Conservation (phyloP, 169 alveolate genomes). For the Plasmodium coatneyi region DNA sequence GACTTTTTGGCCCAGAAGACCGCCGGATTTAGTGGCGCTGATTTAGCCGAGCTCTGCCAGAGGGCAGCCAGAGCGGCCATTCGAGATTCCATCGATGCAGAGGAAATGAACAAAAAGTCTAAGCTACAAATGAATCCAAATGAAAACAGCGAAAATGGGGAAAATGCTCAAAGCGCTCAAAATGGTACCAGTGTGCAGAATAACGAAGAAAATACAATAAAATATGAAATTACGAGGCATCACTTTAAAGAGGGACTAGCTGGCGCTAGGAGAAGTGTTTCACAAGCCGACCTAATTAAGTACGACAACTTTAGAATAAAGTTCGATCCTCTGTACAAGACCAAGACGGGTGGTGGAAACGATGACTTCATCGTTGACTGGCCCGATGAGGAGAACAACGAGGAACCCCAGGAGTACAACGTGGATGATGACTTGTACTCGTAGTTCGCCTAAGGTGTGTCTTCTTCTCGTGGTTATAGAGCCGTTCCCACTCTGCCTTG, state of each 20-base stretch:
- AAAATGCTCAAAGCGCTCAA: conserved; percentile 32
- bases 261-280: conserved; percentile 97
- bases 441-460: not conserved
- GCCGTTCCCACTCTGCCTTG: not conserved
- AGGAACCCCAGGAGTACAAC: conserved; percentile 65
- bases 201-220: conserved; percentile 90
- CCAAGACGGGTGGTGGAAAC: conserved; percentile 89
- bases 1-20: conserved; percentile 98
- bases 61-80: conserved; percentile 99
- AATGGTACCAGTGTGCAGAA: conserved; percentile 45
- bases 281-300: conserved; percentile 92
- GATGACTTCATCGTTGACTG: conserved; percentile 93
- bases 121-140: conserved; percentile 78
- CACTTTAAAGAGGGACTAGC: conserved; percentile 99
- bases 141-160: conserved; percentile 69
- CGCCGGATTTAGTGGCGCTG: conserved; percentile 99
- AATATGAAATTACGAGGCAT: conserved; percentile 95
- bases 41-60: conserved; percentile 98
- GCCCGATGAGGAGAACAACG: conserved; percentile 90
- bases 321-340: conserved; percentile 98
- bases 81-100: conserved; percentile 95
- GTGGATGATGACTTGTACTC: conserved; percentile 74
- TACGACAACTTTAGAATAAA: conserved; percentile 97
- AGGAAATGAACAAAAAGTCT: conserved; percentile 81
- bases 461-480: not conserved